Evolutionary conservation across 2,329 filamentous ascomycete genomes (phyloP), one percentile per base, ranked within the genome.

Genomic region (Zalaria sp.): DNA sequence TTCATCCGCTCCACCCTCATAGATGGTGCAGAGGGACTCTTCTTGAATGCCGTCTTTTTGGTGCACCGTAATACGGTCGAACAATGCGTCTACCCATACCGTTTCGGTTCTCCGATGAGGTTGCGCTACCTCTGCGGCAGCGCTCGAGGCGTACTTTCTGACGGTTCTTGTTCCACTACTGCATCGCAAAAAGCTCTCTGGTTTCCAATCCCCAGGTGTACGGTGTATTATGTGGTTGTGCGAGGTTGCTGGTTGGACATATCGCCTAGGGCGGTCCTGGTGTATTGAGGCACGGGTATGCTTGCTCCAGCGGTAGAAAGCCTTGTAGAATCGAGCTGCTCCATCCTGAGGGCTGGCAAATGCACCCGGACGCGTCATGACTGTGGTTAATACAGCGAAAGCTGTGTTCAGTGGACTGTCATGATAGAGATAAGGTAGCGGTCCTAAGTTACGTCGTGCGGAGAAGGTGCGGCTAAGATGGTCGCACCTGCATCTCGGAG

Each of bases 301-400:
- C n/a, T n/a, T 32, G n/a, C n/a, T 62, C 65, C 63, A 69, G 50
- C 53, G 55, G 51, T 66, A 66, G 49, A 68, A 68, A 40, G 58
- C 57, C 8, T 55, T 53, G 51, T 65, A 67, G 53, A 69, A 68
- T 50, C 59, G 60, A 35, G 52, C 29, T 32, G 29, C 29, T 32
- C 29, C 29, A 32, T n/a, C n/a, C 7, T 32, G 29, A 32, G n/a
- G 29, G 7, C 29, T n/a, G 29, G 29, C 7, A 7, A n/a, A 32
- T 32, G 29, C 7, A 32, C 7, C 2, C 29, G 7, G 29, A 32
- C 7, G n/a, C 7, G 29, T n/a, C 29, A 32, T 32, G 18, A 18
- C 18, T 18, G 18, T 18, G 18, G 29, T 32, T n/a, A n/a, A 32
- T 7, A 32, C n/a, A n/a, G 29, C n/a, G n/a, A 32, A n/a, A 32